These are phyloP conservation scores for Fusarium udum DNA, from an alignment of 2,329 filamentous ascomycete genomes.

Conservation along the genomic window DNA sequence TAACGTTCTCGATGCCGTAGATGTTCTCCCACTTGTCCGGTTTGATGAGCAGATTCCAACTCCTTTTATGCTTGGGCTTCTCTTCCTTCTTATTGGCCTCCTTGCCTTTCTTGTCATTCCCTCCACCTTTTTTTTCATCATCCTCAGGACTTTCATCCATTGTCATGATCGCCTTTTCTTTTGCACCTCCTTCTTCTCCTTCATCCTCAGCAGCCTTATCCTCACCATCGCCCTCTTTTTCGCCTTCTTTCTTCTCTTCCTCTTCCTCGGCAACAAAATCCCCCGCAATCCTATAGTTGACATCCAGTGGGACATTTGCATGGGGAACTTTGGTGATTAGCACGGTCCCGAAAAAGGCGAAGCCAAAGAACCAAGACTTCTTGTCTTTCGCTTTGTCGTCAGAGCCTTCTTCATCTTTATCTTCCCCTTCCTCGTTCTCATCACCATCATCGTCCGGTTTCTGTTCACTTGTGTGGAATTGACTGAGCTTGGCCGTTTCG, in stretches of 20 bases:
- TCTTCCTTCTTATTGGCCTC: rapidly evolving
- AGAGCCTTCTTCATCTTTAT: not conserved
- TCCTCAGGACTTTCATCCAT: no score
- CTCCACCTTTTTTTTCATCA: rapidly evolving
- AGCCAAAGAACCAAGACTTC: not conserved
- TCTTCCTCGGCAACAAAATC: not conserved
- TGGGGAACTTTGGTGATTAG: not conserved
- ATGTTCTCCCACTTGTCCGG: not conserved
- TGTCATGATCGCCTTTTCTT: rapidly evolving
- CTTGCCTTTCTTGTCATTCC: not conserved
- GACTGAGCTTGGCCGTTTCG: not conserved
- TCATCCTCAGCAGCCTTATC: not conserved
- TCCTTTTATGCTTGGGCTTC: not conserved
- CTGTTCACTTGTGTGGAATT: rapidly evolving
- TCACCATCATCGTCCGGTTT: rapidly evolving
- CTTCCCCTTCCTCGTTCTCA: not conserved
- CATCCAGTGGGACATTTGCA: not conserved
- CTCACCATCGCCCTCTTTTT: not conserved
- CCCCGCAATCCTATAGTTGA: not conserved
- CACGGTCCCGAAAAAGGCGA: not conserved
- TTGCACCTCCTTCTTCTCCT: rapidly evolving
- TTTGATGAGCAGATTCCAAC: not conserved
- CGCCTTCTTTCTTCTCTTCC: not conserved
- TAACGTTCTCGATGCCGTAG: not conserved
- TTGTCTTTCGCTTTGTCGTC: not conserved